Evolutionary conservation across 495 filamentous ascomycete species (phyloP).

Genomic region (Acidiella bohemica): DNA sequence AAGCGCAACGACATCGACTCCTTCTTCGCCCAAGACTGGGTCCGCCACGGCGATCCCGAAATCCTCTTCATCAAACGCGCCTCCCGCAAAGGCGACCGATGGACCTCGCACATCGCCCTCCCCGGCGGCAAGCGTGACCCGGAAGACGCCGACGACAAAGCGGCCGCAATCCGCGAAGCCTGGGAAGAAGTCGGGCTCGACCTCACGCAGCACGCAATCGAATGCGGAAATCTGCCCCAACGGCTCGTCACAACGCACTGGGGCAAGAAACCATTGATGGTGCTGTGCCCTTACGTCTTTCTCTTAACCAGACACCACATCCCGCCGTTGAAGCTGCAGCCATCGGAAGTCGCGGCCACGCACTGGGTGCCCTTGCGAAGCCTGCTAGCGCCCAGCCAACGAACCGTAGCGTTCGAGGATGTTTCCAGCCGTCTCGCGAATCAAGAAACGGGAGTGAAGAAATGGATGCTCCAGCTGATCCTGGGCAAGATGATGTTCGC

Average conservation of each 20-base stretch:
- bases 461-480: constrained; percentile 39
- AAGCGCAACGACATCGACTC: constrained; percentile 35
- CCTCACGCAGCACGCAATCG: constrained; percentile 42
- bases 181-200: constrained; percentile 60
- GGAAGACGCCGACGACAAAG: constrained; percentile 50
- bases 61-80: constrained; percentile 67
- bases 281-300: constrained; percentile 64
- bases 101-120: constrained; percentile 63
- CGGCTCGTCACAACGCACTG: constrained; percentile 58
- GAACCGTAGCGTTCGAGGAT: constrained; percentile 54
- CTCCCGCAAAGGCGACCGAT: constrained; percentile 55
- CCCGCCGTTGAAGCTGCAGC: constrained; percentile 50
- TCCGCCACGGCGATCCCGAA: constrained; percentile 60
- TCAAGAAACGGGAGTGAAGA: constrained; percentile 37
- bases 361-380: constrained; percentile 65
- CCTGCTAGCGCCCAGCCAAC: constrained; percentile 45
- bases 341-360: constrained; percentile 57
- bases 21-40: constrained; percentile 62
- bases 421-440: constrained; percentile 49
- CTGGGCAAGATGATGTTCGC: constrained; percentile 62
- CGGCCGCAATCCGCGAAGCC: constrained; percentile 55
- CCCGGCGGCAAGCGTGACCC: constrained; percentile 63
- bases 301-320: constrained; percentile 44
- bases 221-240: constrained; percentile 57
- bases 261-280: constrained; percentile 66